Conservation (phyloP, 176 grass and related monocot species). For the Bonia amplexicaulis region DNA sequence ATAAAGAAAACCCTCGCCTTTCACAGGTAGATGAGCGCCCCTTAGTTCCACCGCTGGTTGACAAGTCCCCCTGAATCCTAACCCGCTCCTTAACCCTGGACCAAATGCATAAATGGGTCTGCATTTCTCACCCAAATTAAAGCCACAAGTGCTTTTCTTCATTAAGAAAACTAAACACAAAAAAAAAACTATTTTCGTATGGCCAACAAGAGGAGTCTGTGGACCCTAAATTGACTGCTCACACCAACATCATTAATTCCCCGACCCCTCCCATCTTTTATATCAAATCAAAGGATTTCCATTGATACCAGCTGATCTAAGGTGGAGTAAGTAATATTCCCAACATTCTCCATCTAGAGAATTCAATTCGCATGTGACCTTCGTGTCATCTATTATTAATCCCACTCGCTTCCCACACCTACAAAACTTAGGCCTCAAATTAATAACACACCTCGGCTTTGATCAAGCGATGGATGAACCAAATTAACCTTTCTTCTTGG, state of each 20-base stretch:
- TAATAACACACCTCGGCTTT: not conserved
- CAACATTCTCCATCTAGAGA: constrained; percentile 35
- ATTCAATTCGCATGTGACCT: constrained; percentile 12
- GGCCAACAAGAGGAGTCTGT: not conserved
- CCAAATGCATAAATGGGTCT: not conserved
- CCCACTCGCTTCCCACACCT: not conserved
- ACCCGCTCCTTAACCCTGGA: not conserved
- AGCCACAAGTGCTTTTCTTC: not conserved
- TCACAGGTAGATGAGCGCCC: not conserved
- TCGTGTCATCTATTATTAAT: constrained; percentile 21
- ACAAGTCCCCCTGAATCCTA: no score
- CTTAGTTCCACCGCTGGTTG: no score
- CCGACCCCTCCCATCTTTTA: not conserved
- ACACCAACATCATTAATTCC: not conserved
- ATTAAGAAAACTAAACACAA: not conserved
- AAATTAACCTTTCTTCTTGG: constrained; percentile 1
- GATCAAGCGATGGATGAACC: not conserved
- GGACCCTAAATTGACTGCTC: constrained; percentile 27
- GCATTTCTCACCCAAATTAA: not conserved
- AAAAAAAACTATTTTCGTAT: not conserved
- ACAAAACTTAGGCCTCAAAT: not conserved
- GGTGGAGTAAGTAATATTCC: constrained; percentile 28
- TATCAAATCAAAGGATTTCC: constrained; percentile 32
- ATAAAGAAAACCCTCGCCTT: not conserved
- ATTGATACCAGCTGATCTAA: not conserved